Evolutionary conservation across 2,329 filamentous ascomycete genomes (phyloP).

Genomic region (Sarocladium kiliense): DNA sequence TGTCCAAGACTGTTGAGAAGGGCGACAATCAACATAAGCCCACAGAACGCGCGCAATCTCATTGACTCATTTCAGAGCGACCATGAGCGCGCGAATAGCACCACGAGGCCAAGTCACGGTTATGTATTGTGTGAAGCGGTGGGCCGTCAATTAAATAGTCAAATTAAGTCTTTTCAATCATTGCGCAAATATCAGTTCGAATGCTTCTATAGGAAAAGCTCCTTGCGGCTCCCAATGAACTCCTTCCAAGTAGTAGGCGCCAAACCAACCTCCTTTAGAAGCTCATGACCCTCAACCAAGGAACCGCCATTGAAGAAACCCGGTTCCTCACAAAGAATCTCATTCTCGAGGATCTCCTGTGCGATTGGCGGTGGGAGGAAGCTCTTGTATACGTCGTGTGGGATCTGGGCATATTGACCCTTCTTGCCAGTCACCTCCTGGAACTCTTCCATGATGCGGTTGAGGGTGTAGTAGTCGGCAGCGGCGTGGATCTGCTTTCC

Average conservation of each 20-base stretch:
- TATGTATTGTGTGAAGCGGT: too few relatives aligned
- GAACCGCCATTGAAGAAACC: conserved; percentile 34
- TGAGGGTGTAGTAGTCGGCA: conserved; percentile 28
- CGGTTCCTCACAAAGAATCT: conserved; percentile 34
- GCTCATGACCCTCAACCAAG: conserved; percentile 23
- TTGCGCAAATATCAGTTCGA: too few relatives aligned
- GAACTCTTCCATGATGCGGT: conserved; percentile 27
- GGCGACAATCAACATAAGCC: too few relatives aligned
- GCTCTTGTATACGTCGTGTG: conserved; percentile 29
- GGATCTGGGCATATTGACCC: conserved; percentile 23
- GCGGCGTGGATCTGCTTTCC: conserved; percentile 31
- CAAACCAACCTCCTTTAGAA: conserved; percentile 26
- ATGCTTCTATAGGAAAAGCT: not conserved
- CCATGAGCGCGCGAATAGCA: too few relatives aligned
- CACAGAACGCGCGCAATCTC: too few relatives aligned
- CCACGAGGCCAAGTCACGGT: too few relatives aligned
- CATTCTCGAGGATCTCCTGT: conserved; percentile 36
- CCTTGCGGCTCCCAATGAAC: conserved; percentile 26
- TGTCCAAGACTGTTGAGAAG: too few relatives aligned
- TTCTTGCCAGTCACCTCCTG: conserved; percentile 28
- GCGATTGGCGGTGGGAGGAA: conserved; percentile 23
- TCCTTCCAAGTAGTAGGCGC: conserved; percentile 33
- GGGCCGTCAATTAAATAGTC: too few relatives aligned
- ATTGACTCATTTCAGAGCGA: too few relatives aligned
- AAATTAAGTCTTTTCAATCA: too few relatives aligned